Percentiles rank a stretch among this genome's conserved stretches.
These are phyloP conservation scores for Microthlaspi erraticum DNA, from an alignment of 345 rosid genomes.

Conservation along the genomic window DNA sequence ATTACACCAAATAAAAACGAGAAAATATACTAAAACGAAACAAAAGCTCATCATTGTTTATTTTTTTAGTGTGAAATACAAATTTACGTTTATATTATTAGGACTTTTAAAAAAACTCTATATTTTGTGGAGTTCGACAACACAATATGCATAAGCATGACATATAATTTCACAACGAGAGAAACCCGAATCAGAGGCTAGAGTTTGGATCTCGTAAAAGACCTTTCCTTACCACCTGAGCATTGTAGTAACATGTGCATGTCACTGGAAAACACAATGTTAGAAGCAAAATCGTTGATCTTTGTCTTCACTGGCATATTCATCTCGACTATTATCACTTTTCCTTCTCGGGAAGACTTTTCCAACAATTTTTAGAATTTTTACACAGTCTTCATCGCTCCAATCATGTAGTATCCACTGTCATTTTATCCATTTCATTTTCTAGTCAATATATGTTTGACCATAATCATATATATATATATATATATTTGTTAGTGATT, in stretches of 20 bases:
- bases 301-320: conserved; percentile 12
- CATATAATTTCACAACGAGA: conserved; percentile 21
- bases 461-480: too few species aligned
- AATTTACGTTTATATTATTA: too few species aligned
- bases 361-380: conserved; percentile 35
- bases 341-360: conserved; percentile 4
- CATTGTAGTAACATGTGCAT: conserved; percentile 31
- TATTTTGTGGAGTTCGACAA: conserved; percentile 22
- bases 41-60: too few species aligned
- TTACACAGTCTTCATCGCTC: conserved; percentile 31
- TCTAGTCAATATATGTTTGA: conserved; percentile 1
- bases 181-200: conserved; percentile 23
- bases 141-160: conserved; percentile 24
- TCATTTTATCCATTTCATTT: not conserved
- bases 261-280: conserved; percentile 21
- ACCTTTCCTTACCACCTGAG: conserved; percentile 33
- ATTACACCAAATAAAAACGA: too few species aligned
- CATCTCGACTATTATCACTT: conserved; percentile 11
- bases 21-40: too few species aligned
- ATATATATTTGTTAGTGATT: too few species aligned
- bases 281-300: conserved; percentile 4
- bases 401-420: conserved; percentile 37
- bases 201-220: not conserved
- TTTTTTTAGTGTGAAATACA: too few species aligned
- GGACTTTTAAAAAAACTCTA: too few species aligned